Base-by-base conservation (phyloP, 83 land plant genomes). In the Diphasiastrum complanatum region DNA sequence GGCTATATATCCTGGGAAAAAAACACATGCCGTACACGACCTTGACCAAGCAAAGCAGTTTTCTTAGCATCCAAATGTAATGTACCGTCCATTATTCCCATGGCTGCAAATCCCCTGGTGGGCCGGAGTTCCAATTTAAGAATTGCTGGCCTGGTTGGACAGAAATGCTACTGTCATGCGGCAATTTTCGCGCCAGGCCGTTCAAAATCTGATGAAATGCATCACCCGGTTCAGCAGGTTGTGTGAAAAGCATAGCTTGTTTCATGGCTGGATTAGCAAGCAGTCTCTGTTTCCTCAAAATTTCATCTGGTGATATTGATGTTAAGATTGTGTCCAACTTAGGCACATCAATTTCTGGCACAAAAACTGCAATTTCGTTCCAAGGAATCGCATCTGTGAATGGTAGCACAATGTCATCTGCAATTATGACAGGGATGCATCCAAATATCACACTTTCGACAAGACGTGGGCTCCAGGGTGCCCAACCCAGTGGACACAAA, bases 321-420 rank as follows among this genome's bases (percentile, higher is more conserved):
- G 91, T 80, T 22, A 86, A 75, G 52, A 86, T 86, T 1, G 87
- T 78, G 64, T 86, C 91, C 70, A 86, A 65, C 50, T 78, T 78
- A 19, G 91, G 88, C 40, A 86, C 91, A 67, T 86, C 91, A 43
- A 83, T 61, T 66, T 86, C 91, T 28, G 70, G 78, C 8, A 86
- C 78, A 68, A 83, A 86, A 8, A 86, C 88, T 10, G 85, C 87
- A 43, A 87, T 87, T 24, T 87, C 89, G 64, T 84, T 85, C 92
- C 92, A 87, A 2, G 92, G 92, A 37, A 87, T 83, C 25, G 92
- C 92, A 62, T 83, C 92, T 24, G 84, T 83, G 57, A 87, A 87
- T 3, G 92, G 92, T 18, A 87, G 51, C 48, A 81, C 85, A 36
- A 87, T 87, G 48, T 83, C 92, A 59, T 86, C 89, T 5, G 92